phyloP scores from a whole-genome alignment of 352 stramenopile species.

The Lagenidium giganteum region DNA sequence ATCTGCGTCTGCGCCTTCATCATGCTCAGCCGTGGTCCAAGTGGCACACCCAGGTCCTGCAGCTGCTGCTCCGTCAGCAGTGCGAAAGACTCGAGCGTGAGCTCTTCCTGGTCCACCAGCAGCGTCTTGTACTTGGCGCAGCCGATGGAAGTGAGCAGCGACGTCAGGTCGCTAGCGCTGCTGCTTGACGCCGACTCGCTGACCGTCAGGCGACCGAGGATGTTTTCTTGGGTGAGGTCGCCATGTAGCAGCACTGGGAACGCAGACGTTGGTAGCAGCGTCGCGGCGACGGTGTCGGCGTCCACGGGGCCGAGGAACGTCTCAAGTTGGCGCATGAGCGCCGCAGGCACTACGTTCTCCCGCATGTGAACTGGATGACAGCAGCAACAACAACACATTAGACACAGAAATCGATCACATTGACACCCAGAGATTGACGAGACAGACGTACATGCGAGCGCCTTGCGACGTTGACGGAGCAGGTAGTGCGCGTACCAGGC shows the following conservation, averaged over 20 bases:
- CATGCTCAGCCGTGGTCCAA: constrained; percentile 56
- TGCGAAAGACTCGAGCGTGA: constrained; percentile 40
- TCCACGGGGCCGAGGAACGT: constrained; percentile 40
- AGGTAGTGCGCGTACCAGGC: constrained; percentile 83
- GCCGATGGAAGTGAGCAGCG: constrained; percentile 33
- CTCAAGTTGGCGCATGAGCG: constrained; percentile 58
- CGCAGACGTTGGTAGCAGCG: constrained; percentile 32
- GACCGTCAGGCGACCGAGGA: constrained; percentile 34
- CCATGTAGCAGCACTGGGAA: constrained; percentile 69
- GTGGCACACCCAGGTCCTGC: constrained; percentile 48
- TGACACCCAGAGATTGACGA: neutral
- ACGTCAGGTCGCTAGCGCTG: constrained; percentile 11
- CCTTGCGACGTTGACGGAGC: constrained; percentile 51
- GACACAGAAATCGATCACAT: constrained; percentile 1
- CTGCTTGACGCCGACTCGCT: neutral
- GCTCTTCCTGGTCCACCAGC: constrained; percentile 51
- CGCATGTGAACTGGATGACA: constrained; percentile 49
- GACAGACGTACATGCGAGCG: constrained; percentile 57
- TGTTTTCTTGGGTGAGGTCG: constrained; percentile 84
- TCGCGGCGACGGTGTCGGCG: constrained; percentile 19
- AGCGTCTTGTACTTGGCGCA: constrained; percentile 49
- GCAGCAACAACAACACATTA: constrained; percentile 7
- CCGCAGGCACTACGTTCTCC: constrained; percentile 44
- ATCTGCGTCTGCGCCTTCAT: constrained; percentile 27
- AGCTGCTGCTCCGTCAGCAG: constrained; percentile 44